Conservation (phyloP, 169 alveolate species). For the Perkinsus olseni region DNA sequence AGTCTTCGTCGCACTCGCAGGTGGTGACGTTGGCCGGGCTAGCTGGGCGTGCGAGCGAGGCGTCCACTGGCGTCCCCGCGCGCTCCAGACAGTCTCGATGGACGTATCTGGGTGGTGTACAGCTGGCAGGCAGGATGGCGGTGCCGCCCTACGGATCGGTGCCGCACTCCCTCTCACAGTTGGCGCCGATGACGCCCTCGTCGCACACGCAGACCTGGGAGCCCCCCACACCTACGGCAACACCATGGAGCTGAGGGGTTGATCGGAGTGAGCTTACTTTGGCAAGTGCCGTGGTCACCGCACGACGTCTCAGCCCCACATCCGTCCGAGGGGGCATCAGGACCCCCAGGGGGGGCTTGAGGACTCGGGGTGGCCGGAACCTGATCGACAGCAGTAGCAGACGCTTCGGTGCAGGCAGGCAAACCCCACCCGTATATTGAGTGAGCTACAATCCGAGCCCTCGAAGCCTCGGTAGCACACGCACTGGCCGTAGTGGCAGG, state of each 20-base stretch:
- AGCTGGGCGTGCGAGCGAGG: not conserved
- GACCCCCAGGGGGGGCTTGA: not conserved
- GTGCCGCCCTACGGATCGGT: not conserved
- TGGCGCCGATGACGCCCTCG: not conserved
- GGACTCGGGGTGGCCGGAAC: not conserved
- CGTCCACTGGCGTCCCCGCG: not conserved
- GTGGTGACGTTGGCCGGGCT: not conserved
- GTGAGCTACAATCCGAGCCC: not conserved
- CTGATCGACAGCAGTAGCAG: not conserved
- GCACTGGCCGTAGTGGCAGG: not conserved
- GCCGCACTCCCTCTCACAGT: not conserved
- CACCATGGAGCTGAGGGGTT: not conserved
- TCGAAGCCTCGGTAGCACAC: not conserved
- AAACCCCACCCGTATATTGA: not conserved
- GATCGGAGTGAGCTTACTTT: not conserved
- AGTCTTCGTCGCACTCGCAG: not conserved
- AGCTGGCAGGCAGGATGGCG: not conserved
- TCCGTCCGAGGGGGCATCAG: not conserved
- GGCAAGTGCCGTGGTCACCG: not conserved
- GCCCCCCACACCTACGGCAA: not conserved
- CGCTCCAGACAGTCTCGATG: not conserved
- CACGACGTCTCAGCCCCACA: not conserved
- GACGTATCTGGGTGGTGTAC: not conserved
- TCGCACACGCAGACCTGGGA: not conserved
- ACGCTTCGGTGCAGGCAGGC: not conserved